Evolutionary conservation across 2,329 filamentous ascomycete genomes (phyloP).

Genomic region (Podosphaera xanthii): DNA sequence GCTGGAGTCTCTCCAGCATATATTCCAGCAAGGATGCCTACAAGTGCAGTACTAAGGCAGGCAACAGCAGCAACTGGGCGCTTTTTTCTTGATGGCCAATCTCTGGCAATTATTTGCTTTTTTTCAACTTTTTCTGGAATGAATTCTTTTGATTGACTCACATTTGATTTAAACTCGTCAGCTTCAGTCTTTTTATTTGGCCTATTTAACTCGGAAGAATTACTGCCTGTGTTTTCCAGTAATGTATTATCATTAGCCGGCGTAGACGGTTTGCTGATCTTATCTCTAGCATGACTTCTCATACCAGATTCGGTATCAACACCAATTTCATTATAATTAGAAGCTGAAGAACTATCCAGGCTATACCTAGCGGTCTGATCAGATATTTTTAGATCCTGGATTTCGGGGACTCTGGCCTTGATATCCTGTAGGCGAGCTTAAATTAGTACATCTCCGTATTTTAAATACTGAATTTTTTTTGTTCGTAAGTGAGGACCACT

Average conservation of each 20-base stretch:
- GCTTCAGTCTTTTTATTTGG: conserved; percentile 7
- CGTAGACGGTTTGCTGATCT: not conserved
- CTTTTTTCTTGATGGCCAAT: conserved; percentile 47
- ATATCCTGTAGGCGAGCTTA: not conserved
- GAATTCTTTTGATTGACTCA: conserved; percentile 23
- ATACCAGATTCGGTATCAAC: conserved; percentile 10
- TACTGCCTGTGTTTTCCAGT: conserved; percentile 7
- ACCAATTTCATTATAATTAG: conserved; percentile 10
- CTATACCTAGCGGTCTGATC: conserved; percentile 5
- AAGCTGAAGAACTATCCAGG: conserved; percentile 8
- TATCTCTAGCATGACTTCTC: conserved; percentile 5
- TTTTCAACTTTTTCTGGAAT: conserved; percentile 30
- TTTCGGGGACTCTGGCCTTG: not conserved
- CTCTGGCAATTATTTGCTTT: conserved; percentile 43
- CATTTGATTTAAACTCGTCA: conserved; percentile 30
- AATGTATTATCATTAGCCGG: conserved; percentile 5
- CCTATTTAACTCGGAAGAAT: conserved; percentile 7
- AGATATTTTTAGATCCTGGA: not conserved
- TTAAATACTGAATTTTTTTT: not conserved
- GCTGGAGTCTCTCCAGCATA: conserved; percentile 60
- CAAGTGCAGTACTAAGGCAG: conserved; percentile 48
- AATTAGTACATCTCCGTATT: not conserved
- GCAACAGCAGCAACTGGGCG: conserved; percentile 43
- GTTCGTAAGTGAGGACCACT: not conserved
- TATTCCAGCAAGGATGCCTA: conserved; percentile 49